These are phyloP conservation scores for Candida mesenterica DNA, from an alignment of 1,139 yeast genomes.

Conservation along the genomic window DNA sequence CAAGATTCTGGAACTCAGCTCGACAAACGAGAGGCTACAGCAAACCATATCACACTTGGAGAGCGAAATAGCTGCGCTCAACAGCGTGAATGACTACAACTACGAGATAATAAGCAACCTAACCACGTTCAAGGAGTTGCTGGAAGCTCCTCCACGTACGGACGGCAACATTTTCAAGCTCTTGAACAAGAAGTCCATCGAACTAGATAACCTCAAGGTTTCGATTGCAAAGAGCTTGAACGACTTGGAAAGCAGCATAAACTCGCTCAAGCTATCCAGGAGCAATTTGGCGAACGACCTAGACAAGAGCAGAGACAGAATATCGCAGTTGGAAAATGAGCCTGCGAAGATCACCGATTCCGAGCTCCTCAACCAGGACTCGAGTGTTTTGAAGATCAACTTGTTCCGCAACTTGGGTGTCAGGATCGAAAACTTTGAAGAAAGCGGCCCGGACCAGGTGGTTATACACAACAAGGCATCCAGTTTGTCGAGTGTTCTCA, in stretches of 20 bases:
- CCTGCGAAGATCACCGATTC: conserved; percentile 7
- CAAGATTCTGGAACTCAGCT: conserved; percentile 22
- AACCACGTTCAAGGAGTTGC: conserved; percentile 9
- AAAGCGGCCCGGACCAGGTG: conserved; percentile 29
- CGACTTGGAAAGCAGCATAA: conserved; percentile 53
- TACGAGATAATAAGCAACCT: conserved; percentile 14
- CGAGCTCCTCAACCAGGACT: conserved; percentile 28
- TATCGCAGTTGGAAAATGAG: conserved; percentile 22
- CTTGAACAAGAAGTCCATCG: conserved; percentile 27
- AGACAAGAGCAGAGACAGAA: conserved; percentile 21
- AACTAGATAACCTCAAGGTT: conserved; percentile 51
- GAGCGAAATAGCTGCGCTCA: conserved; percentile 25
- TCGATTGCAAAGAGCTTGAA: conserved; percentile 56
- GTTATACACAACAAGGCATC: conserved; percentile 50
- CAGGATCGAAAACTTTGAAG: conserved; percentile 29
- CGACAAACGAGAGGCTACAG: conserved; percentile 22
- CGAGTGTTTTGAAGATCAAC: conserved; percentile 40
- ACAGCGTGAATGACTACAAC: conserved; percentile 17
- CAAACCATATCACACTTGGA: conserved; percentile 13
- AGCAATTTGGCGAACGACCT: conserved; percentile 36
- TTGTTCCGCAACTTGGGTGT: conserved; percentile 47
- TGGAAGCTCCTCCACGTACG: conserved; percentile 4
- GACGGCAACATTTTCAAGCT: conserved; percentile 27
- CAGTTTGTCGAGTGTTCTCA: conserved; percentile 50
- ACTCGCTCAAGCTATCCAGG: conserved; percentile 44